Evolutionary conservation across 257 asterid genomes (phyloP).

Genomic region (Petunia axillaris): DNA sequence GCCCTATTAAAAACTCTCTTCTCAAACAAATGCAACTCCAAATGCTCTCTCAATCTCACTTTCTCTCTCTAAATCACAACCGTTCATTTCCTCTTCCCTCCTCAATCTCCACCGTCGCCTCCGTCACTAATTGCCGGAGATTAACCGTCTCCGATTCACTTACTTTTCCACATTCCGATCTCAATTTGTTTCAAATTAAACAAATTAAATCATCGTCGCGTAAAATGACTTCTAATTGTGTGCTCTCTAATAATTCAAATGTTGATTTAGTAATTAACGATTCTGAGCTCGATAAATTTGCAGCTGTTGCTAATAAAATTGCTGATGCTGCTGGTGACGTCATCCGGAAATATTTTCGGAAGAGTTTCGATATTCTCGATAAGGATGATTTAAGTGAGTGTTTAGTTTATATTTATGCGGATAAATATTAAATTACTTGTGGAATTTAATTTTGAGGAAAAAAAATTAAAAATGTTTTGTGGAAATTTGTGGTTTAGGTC

Average conservation of each 20-base stretch:
- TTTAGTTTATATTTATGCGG: not conserved
- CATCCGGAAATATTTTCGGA: slow-evolving; percentile 82
- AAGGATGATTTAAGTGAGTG: slow-evolving; percentile 81
- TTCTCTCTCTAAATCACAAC: slow-evolving; percentile 43
- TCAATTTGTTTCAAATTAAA: slow-evolving; percentile 23
- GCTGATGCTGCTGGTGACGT: slow-evolving; percentile 94
- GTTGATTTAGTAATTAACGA: slow-evolving; percentile 42
- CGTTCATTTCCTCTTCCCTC: slow-evolving; percentile 32
- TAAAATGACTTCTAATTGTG: slow-evolving; percentile 27
- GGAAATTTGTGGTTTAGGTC: slow-evolving; percentile 55
- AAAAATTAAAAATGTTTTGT: not conserved
- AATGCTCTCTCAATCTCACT: slow-evolving; percentile 47
- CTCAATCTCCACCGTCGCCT: slow-evolving; percentile 30
- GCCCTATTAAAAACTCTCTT: slow-evolving; percentile 23
- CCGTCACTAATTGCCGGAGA: not conserved
- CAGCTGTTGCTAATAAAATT: slow-evolving; percentile 61
- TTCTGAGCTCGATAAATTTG: slow-evolving; percentile 64
- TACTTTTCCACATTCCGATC: not conserved
- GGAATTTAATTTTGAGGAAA: not conserved
- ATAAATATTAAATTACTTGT: not conserved
- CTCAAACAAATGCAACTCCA: slow-evolving; percentile 39
- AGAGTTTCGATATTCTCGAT: slow-evolving; percentile 68
- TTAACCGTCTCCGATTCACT: not conserved
- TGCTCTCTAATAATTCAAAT: slow-evolving; percentile 34
- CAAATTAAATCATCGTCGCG: slow-evolving; percentile 34